Percentiles rank a stretch among this genome's conserved stretches.
Evolutionary conservation across 345 rosid genomes (phyloP).

Genomic region (Hibiscus mutabilis): DNA sequence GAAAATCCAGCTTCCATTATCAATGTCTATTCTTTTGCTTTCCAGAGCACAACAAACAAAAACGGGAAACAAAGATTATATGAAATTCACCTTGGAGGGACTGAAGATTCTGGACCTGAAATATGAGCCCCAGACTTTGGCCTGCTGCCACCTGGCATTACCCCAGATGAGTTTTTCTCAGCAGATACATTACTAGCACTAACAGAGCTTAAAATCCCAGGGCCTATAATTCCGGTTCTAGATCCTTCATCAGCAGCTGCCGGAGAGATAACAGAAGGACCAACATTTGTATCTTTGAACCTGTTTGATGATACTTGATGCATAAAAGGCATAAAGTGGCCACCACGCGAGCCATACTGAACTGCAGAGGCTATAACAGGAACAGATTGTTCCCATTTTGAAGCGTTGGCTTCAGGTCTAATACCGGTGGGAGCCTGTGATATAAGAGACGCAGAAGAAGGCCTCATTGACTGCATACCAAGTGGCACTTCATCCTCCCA

Average conservation of each 20-base stretch:
- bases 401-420: conserved; percentile 36
- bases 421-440: conserved; percentile 39
- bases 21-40: not conserved
- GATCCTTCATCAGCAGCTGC: conserved; percentile 99
- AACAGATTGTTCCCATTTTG: conserved; percentile 47
- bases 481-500: conserved; percentile 41
- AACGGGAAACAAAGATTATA: conserved; percentile 8
- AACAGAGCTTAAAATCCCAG: conserved; percentile 48
- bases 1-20: conserved; percentile 2
- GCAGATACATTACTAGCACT: conserved; percentile 24
- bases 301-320: conserved; percentile 60
- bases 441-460: conserved; percentile 41
- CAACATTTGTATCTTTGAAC: conserved; percentile 53
- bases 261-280: conserved; percentile 50
- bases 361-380: conserved; percentile 37
- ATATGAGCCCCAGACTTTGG: conserved; percentile 32
- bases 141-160: conserved; percentile 38
- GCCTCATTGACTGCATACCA: conserved; percentile 41
- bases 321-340: conserved; percentile 53
- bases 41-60: not conserved
- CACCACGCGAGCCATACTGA: conserved; percentile 55
- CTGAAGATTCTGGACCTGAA: conserved; percentile 47
- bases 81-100: conserved; percentile 51
- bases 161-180: conserved; percentile 37
- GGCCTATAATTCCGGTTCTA: conserved; percentile 83